A percentile compares a stretch with the other conserved stretches of the same genome.
phyloP scores from a whole-genome alignment of 2,329 filamentous ascomycete genomes.

The Chrysosporium keratinophilum region DNA sequence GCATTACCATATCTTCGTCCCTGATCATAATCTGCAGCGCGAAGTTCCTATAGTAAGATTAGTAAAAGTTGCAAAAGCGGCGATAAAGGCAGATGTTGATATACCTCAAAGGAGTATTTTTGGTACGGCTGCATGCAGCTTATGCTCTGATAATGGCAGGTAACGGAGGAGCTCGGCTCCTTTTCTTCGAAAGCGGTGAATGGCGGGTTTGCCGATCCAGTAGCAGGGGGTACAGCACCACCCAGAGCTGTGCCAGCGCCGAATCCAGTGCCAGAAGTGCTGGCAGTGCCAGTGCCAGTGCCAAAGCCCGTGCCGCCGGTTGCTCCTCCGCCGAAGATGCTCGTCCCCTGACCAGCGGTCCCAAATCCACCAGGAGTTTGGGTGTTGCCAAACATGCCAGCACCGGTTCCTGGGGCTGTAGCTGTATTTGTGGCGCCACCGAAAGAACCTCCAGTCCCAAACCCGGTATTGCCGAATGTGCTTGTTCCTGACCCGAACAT shows the following conservation, averaged over 20 bases:
- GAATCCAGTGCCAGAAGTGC: background rate
- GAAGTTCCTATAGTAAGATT: constrained; percentile 48
- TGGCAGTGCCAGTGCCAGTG: constrained; percentile 15
- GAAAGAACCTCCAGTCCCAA: constrained; percentile 12
- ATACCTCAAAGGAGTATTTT: constrained; percentile 73
- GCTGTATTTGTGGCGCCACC: constrained; percentile 19
- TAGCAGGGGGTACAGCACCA: constrained; percentile 31
- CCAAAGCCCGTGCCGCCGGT: constrained; percentile 26
- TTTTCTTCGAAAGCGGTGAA: constrained; percentile 40
- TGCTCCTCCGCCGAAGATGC: constrained; percentile 17
- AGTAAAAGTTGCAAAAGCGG: background rate
- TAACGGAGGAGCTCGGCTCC: constrained; percentile 30
- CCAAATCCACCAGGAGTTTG: constrained; percentile 16
- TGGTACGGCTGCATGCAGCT: constrained; percentile 43
- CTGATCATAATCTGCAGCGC: constrained; percentile 77
- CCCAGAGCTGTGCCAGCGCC: constrained; percentile 35
- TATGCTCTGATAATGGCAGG: constrained; percentile 41
- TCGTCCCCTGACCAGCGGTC: constrained; percentile 3
- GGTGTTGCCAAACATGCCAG: constrained; percentile 11
- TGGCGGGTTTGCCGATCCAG: constrained; percentile 39
- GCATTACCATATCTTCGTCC: constrained; percentile 74
- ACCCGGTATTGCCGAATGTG: constrained; percentile 12
- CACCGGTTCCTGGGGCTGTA: constrained; percentile 21
- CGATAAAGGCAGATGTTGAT: constrained; percentile 3
- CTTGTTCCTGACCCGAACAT: constrained; percentile 16